Conservation (phyloP, 129 eudicot genomes). For the Oenanthe sinensis region DNA sequence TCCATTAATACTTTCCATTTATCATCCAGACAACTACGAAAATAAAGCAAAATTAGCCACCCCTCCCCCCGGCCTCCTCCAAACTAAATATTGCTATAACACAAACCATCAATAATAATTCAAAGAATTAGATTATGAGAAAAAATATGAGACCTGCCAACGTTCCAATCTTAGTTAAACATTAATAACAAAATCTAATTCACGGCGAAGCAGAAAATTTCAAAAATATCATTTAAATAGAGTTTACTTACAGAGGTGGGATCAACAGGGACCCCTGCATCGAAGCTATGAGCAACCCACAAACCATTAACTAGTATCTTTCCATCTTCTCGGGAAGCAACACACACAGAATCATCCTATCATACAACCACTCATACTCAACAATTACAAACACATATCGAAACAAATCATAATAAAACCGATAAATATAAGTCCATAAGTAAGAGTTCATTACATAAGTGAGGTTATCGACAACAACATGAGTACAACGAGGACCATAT, state of each 20-base stretch:
- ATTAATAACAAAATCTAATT: not conserved
- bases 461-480: conserved; percentile 68
- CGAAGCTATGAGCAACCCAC: conserved; percentile 77
- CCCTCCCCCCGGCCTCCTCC: not conserved
- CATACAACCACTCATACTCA: not conserved
- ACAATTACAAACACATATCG: not conserved
- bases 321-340: conserved; percentile 65
- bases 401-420: not conserved
- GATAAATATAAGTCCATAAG: not conserved
- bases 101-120: not conserved
- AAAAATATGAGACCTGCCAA: not conserved
- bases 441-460: conserved; percentile 35
- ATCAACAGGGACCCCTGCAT: conserved; percentile 42
- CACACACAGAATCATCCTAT: conserved; percentile 83
- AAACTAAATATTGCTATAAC: not conserved
- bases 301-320: conserved; percentile 48
- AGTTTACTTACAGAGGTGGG: conserved; percentile 39
- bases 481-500: conserved; percentile 65
- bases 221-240: not conserved
- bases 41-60: not conserved
- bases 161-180: not conserved
- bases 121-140: not conserved
- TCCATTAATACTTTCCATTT: not conserved
- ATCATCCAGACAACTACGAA: not conserved
- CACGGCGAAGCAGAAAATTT: not conserved